These are phyloP conservation scores for Blastomyces gilchristii DNA, from an alignment of 2,329 filamentous ascomycete species.

Conservation along the genomic window DNA sequence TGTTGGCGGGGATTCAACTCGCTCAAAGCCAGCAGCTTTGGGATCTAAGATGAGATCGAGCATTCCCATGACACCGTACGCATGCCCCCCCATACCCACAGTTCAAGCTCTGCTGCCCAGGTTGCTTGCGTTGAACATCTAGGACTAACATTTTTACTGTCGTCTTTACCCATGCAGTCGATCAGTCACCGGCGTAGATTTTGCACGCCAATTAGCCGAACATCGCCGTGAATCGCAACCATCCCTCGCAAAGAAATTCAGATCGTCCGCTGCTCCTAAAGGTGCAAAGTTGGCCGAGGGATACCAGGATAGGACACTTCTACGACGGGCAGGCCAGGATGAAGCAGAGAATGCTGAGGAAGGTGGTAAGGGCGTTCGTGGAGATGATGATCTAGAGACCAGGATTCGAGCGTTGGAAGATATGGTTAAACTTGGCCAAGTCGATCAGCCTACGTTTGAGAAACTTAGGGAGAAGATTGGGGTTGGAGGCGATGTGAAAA, in stretches of 20 bases:
- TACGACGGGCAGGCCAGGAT: constrained; percentile 47
- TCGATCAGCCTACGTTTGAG: constrained; percentile 70
- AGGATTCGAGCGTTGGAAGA: constrained; percentile 72
- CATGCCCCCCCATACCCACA: not conserved
- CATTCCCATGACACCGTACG: constrained; percentile 90
- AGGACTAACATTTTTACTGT: constrained; percentile 9
- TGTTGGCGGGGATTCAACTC: constrained; percentile 35
- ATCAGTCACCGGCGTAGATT: constrained; percentile 57
- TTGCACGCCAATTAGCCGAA: constrained; percentile 75
- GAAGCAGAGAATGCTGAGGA: constrained; percentile 40
- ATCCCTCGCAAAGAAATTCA: constrained; percentile 61
- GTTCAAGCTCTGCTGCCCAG: constrained; percentile 4
- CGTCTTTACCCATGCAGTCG: constrained; percentile 41
- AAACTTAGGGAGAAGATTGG: constrained; percentile 61
- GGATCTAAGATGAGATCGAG: constrained; percentile 69
- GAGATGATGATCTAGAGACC: constrained; percentile 36
- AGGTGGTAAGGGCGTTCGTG: constrained; percentile 29
- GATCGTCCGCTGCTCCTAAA: constrained; percentile 64
- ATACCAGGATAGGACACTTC: constrained; percentile 71
- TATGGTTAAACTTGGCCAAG: constrained; percentile 69
- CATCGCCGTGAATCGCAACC: constrained; percentile 46
- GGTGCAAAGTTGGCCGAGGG: constrained; percentile 69
- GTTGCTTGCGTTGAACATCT: constrained; percentile 5
- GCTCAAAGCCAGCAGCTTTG: constrained; percentile 45
- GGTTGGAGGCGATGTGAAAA: constrained; percentile 65